Base-by-base conservation (phyloP, 139 green algal species). In the Volvox africanus region DNA sequence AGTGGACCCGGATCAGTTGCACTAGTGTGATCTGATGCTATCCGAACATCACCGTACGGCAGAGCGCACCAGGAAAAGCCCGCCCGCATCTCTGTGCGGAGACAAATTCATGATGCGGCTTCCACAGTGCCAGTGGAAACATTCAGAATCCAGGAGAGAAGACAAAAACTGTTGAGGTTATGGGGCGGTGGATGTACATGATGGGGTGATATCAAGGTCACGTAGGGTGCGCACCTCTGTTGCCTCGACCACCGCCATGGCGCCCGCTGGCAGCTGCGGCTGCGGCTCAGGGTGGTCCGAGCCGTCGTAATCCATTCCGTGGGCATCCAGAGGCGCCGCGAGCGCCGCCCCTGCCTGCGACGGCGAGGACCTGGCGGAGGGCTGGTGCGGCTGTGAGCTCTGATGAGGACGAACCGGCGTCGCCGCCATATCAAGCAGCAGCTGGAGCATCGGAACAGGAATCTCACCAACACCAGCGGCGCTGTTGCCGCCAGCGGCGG, bases 211-310 rank as follows among this genome's bases (percentile, higher is more conserved):
- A 75, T 12, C 5, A 26, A 28, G 67, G 67, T 75, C 22, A 28
- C 67, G 67, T 14, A 12, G 67, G 1, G n/a, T 55, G 75, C 9
- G n/a, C 55, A 86, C 80, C 80, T 86, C 80, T 2, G 55, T 50
- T 30, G 80, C 50, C 80, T 86, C 80, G 26, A 73, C 80, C 28
- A 86, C 80, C 80, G 55, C 50, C 50, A 81, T 18, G 20, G 80
- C 50, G 6, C 28, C 44, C 26, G 50, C 50, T 6, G 80, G 80
- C 55, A 32, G 28, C 80, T 76, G 14, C 80, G 30, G 76, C 76
- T 28, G 76, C 11, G 17, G 35, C 35, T 18, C 35, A 37, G 16
- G 36, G 37, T 55, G 9, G 20, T 36, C 22, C 37, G 37, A 22
- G 78, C 78, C 37, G 37, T 50, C 78, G 76, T 36, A 24, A 16